Base-by-base conservation (phyloP, 192 early-diverging fungal species). In the Podila epigama region DNA sequence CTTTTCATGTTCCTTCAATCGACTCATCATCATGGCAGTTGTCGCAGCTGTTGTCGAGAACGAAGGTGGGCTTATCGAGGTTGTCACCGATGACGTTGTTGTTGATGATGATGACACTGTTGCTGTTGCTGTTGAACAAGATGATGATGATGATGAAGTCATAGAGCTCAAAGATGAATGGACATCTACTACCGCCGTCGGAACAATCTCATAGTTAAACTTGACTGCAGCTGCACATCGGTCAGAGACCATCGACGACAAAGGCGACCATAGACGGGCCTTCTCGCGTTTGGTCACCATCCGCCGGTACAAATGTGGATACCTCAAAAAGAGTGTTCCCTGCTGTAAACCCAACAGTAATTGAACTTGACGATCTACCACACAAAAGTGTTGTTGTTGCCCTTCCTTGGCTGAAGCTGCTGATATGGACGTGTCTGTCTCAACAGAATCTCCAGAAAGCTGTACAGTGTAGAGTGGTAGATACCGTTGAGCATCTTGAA, bases 391-490 rank as follows among this genome's bases (percentile, higher is more conserved):
- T 40, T 81, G 82, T 28, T 67, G 79, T 9, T 51, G 63, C 15
- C 18, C 39, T 34, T 27, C n/a, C 37, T 15, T 37, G 65, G 32
- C 34, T 22, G 8, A 34, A 10, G 33, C 22, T 13, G 41, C n/a
- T 27, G 29, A 36, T 51, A 6, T 33, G 44, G 54, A 35, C 25
- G 41, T 31, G 12, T 40, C 60, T 31, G 36, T 31, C 16, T 73
- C 78, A 5, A 56, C 69, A 29, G 61, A 57, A 11, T 81, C 72
- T 34, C 82, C 84, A 16, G 69, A 71, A 28, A 91, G 78, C 54
- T 90, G 89, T 25, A 92, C 87, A n/a, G 91, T 92, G 58, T 91
- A 92, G 34, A 92, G 68, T 8, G 89, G 89, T 34, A 89, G 61
- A 51, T 85, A 91, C 7, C 86, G 83, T 27, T 88, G 84, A 7